Conservation (phyloP, 2,329 filamentous ascomycete genomes). For the Colletotrichum incanum region DNA sequence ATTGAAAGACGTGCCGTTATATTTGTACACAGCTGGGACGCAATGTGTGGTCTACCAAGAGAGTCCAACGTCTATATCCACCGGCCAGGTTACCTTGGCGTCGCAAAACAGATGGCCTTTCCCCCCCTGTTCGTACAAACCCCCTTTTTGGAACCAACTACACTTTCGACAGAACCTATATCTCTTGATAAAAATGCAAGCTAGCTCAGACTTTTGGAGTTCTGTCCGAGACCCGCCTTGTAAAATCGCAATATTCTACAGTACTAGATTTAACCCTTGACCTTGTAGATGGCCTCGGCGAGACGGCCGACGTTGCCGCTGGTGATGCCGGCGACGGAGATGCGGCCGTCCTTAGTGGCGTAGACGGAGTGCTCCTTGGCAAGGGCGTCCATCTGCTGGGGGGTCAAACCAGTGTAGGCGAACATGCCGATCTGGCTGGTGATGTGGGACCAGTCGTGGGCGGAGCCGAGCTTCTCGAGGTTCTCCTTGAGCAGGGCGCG, state of each 20-base stretch:
- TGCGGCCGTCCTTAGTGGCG: conserved; percentile 92
- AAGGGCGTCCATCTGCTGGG: conserved; percentile 91
- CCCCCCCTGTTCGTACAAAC: conserved; percentile 31
- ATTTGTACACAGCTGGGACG: conserved; percentile 41
- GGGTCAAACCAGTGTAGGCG: conserved; percentile 93
- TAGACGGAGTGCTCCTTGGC: conserved; percentile 98
- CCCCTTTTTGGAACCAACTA: conserved; percentile 19
- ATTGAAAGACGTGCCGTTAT: conserved; percentile 36
- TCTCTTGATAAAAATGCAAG: conserved; percentile 11
- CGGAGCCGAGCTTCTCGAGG: conserved; percentile 93
- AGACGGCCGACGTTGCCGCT: conserved; percentile 84
- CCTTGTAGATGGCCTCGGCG: conserved; percentile 87
- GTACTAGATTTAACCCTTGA: conserved; percentile 72
- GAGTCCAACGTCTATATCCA: conserved; percentile 36
- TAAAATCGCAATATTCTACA: neutral
- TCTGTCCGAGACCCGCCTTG: neutral
- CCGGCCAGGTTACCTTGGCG: conserved; percentile 14
- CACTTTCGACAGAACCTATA: conserved; percentile 24
- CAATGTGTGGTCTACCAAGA: conserved; percentile 28
- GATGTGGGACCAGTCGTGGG: conserved; percentile 99
- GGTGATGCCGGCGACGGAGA: conserved; percentile 89
- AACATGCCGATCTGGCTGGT: conserved; percentile 99
- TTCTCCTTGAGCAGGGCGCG: conserved; percentile 94
- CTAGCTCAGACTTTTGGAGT: neutral
- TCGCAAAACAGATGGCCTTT: conserved; percentile 31